These are phyloP conservation scores for Penicillium sp. DNA, from an alignment of 2,329 filamentous ascomycete genomes.

Conservation along the genomic window DNA sequence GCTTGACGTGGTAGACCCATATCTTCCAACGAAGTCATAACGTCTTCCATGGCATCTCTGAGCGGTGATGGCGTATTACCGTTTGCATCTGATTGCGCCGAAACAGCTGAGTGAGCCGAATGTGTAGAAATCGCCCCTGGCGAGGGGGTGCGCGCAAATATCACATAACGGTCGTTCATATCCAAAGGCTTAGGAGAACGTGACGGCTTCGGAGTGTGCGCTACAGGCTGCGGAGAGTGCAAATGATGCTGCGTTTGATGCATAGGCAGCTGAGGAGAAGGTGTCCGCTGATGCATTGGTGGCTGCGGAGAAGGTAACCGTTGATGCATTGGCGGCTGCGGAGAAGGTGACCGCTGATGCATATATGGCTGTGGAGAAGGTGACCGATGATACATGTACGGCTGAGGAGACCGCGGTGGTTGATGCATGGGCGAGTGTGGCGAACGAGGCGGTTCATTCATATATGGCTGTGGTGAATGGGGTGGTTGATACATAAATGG, in stretches of 20 bases:
- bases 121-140: slow-evolving; percentile 35
- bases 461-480: not conserved
- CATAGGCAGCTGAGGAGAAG: slow-evolving; percentile 4
- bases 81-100: slow-evolving; percentile 57
- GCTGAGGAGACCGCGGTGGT: slow-evolving; percentile 1
- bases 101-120: slow-evolving; percentile 17
- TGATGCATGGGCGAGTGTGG: slow-evolving; percentile 16
- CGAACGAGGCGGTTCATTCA: slow-evolving; percentile 3
- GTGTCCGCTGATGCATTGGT: slow-evolving; percentile 13
- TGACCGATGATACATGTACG: not conserved
- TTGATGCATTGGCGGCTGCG: not conserved
- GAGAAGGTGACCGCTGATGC: slow-evolving; percentile 8
- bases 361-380: not conserved
- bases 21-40: slow-evolving; percentile 90
- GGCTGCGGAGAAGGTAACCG: slow-evolving; percentile 14
- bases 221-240: slow-evolving; percentile 15
- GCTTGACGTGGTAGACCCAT: slow-evolving; percentile 65
- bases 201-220: slow-evolving; percentile 13
- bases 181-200: slow-evolving; percentile 35
- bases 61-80: slow-evolving; percentile 86
- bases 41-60: slow-evolving; percentile 93
- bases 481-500: not conserved
- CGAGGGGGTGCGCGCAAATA: slow-evolving; percentile 48
- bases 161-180: slow-evolving; percentile 43
- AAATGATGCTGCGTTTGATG: slow-evolving; percentile 3